Conservation (phyloP, 2,329 filamentous ascomycete genomes). For the Periconia digitata region DNA sequence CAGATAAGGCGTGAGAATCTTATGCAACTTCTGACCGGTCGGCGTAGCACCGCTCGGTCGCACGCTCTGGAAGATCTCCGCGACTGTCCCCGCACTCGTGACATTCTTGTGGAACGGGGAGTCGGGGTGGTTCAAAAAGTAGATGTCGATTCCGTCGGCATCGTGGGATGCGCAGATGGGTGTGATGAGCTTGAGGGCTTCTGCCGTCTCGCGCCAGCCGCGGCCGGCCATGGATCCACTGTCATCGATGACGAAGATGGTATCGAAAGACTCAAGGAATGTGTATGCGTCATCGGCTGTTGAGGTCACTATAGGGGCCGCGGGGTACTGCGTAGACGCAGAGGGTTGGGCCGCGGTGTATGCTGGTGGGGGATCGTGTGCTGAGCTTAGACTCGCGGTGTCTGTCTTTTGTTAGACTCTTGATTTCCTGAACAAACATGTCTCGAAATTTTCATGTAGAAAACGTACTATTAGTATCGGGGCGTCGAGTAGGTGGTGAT, state of each 20-base stretch:
- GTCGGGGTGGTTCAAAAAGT: conserved; percentile 78
- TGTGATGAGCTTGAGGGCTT: conserved; percentile 71
- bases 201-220: conserved; percentile 74
- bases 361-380: conserved; percentile 46
- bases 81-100: conserved; percentile 58
- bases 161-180: conserved; percentile 82
- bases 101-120: conserved; percentile 67
- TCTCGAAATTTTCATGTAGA: no score
- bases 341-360: conserved; percentile 38
- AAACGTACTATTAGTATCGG: conserved; percentile 34
- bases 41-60: conserved; percentile 69
- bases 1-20: conserved; percentile 75
- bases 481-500: conserved; percentile 41
- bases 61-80: conserved; percentile 69
- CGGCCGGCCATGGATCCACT: conserved; percentile 79
- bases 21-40: conserved; percentile 69
- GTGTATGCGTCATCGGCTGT: conserved; percentile 66
- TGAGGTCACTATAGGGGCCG: conserved; percentile 3
- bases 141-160: conserved; percentile 82
- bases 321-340: background rate
- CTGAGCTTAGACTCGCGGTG: conserved; percentile 21
- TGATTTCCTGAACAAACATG: background rate
- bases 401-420: background rate
- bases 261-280: conserved; percentile 81
- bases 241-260: conserved; percentile 88